These are phyloP conservation scores for Puccinia horiana DNA, from an alignment of 1,284 basidiomycete species.

Conservation along the genomic window DNA sequence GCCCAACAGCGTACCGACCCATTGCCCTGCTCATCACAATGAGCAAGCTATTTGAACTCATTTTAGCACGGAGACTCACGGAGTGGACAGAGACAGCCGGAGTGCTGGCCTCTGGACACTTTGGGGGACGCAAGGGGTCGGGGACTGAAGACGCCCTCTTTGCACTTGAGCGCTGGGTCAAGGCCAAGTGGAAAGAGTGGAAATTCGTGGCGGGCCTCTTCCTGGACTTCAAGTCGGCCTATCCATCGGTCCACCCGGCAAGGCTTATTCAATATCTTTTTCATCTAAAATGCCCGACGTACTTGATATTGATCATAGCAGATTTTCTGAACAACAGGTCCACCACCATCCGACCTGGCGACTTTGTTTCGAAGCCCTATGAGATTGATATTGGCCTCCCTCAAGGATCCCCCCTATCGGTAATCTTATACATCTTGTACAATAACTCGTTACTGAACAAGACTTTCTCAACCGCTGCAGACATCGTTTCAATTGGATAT, in stretches of 20 bases:
- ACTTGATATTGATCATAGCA: not conserved
- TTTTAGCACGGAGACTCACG: too few relatives aligned
- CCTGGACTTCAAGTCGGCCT: conserved; percentile 14
- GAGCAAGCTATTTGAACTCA: too few relatives aligned
- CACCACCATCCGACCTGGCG: not conserved
- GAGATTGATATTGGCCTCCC: not conserved
- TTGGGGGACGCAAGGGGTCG: too few relatives aligned
- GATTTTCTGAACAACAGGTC: not conserved
- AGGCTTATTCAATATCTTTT: not conserved
- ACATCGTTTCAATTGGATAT: conserved; percentile 2
- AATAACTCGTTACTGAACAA: not conserved
- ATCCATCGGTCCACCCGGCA: not conserved
- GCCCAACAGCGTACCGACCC: too few relatives aligned
- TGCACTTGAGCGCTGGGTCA: too few relatives aligned
- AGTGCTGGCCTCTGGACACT: too few relatives aligned
- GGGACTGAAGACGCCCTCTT: too few relatives aligned
- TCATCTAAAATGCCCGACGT: not conserved
- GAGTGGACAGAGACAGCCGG: too few relatives aligned
- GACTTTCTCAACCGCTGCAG: too few relatives aligned
- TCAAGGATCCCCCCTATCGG: conserved; percentile 19
- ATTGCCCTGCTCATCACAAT: too few relatives aligned
- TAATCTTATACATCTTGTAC: conserved; percentile 6
- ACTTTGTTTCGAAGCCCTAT: not conserved
- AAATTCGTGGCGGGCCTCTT: too few relatives aligned
- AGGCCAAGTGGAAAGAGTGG: too few relatives aligned